Evolutionary conservation across 345 rosid species (phyloP), one percentile per base, ranked within the genome.

Genomic region (Luvunga scandens): DNA sequence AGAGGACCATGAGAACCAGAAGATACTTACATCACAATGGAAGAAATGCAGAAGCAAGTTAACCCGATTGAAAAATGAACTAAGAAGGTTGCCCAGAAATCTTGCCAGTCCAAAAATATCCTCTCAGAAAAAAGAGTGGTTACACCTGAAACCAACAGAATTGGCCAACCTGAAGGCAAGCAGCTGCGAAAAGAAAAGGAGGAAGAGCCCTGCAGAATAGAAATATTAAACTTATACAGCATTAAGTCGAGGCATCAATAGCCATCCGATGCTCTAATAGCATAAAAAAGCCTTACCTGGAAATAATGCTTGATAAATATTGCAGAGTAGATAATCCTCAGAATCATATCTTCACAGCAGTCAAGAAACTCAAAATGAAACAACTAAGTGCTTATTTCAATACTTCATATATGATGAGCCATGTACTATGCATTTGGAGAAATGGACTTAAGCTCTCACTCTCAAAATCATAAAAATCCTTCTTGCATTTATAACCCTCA

Each of bases 251-350:
- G 34, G 63, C 50, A 45, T 12, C 59, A 5, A 34, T 56, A 50
- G 25, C 76, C 45, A 62, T 72, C 66, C 55, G 50, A 69, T 38
- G 75, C 55, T 63, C 39, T 33, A 68, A 34, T 81, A 79, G 60
- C 50, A 36, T 14, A 48, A 66, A 21, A 77, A 50, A 33, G 50
- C 39, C 61, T 72, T 87, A 92, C 97, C 99, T 90, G 76, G 87
- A 96, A 96, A 87, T 90, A 90, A 39, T 83, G 78, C 84, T 82
- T 88, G 86, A 93, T 93, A 85, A 90, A 90, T 60, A 63, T 30
- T 64, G 91, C 92, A 67, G 96, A 93, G 83, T 91, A 97, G 10
- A 84, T 78, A 69, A 94, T 92, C 90, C 98, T 91, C 79, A 87
- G 82, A 59, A 82, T 82, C 98, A 91, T 92, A 90, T 94, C 98